These are phyloP conservation scores for Fusarium oxysporum DNA, from an alignment of 2,329 filamentous ascomycete genomes.

Conservation along the genomic window DNA sequence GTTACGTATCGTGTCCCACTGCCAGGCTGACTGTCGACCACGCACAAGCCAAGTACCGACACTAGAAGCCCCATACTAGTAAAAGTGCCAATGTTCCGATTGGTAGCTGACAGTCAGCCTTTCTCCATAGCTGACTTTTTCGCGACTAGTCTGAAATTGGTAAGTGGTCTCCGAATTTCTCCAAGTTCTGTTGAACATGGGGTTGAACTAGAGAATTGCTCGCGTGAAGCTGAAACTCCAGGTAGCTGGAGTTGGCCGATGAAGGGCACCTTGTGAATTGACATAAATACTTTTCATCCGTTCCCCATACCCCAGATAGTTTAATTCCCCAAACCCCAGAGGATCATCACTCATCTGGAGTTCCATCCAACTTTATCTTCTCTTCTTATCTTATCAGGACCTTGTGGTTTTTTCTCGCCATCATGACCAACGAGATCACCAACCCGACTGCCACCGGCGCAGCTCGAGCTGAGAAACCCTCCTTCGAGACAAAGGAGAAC, in stretches of 20 bases:
- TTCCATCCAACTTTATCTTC: not conserved
- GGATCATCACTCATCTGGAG: not conserved
- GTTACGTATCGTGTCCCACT: not conserved
- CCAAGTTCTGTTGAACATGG: not conserved
- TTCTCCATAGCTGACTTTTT: not conserved
- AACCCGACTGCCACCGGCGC: not conserved
- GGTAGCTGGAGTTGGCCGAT: not conserved
- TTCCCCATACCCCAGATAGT: slow-evolving; percentile 23
- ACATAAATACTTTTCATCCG: slow-evolving; percentile 9
- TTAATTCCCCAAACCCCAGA: slow-evolving; percentile 1
- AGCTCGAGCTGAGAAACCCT: not conserved
- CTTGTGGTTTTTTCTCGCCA: not conserved
- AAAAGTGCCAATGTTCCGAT: not conserved
- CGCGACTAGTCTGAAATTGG: not conserved
- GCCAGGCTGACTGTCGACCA: slow-evolving; percentile 13
- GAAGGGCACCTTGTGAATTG: not conserved
- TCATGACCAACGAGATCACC: slow-evolving; percentile 14
- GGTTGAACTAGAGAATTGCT: not conserved
- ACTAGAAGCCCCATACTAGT: not conserved
- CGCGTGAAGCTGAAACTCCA: slow-evolving; percentile 1
- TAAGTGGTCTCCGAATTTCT: slow-evolving; percentile 1
- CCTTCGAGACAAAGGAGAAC: slow-evolving; percentile 3
- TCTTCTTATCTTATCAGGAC: slow-evolving; percentile 1
- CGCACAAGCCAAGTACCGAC: slow-evolving; percentile 2
- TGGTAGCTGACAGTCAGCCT: slow-evolving; percentile 12